Evolutionary conservation across 2,329 filamentous ascomycete genomes (phyloP).

Genomic region (Myriosclerotinia duriaeana): DNA sequence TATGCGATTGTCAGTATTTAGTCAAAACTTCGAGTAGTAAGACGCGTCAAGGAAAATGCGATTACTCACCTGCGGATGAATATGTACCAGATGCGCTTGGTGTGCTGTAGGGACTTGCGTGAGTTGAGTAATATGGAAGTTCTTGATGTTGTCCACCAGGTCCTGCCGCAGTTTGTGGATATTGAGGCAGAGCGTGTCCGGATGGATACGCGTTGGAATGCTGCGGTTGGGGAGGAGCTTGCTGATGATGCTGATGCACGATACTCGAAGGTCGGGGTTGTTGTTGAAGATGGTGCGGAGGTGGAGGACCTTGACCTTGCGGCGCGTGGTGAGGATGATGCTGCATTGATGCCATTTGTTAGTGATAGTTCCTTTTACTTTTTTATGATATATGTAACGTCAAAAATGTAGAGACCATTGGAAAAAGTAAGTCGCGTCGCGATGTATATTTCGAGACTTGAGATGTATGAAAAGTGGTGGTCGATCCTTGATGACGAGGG

Average conservation of each 20-base stretch:
- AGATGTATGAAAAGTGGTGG: conserved; percentile 35
- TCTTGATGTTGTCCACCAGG: conserved; percentile 64
- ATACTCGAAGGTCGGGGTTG: conserved; percentile 70
- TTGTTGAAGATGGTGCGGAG: conserved; percentile 59
- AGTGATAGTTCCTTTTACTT: conserved; percentile 31
- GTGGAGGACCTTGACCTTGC: conserved; percentile 63
- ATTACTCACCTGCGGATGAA: conserved; percentile 71
- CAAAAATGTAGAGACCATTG: conserved; percentile 41
- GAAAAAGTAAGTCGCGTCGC: conserved; percentile 38
- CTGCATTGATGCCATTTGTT: conserved; percentile 49
- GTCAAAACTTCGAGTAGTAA: conserved; percentile 7
- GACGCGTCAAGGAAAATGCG: conserved; percentile 27
- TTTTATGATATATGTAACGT: conserved; percentile 32
- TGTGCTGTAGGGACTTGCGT: conserved; percentile 80
- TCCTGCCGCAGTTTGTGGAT: conserved; percentile 65
- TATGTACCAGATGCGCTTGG: conserved; percentile 81
- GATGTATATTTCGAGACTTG: conserved; percentile 39
- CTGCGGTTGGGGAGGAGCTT: conserved; percentile 58
- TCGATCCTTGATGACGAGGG: conserved; percentile 41
- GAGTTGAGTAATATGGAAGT: conserved; percentile 75
- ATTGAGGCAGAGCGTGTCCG: conserved; percentile 65
- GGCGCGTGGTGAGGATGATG: conserved; percentile 73
- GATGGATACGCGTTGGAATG: conserved; percentile 68
- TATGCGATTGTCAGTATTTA: conserved; percentile 29
- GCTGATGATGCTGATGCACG: conserved; percentile 68